Evolutionary conservation across 495 filamentous ascomycete genomes (phyloP), one percentile per base, ranked within the genome.

Genomic region (Stereocaulon alpinum): DNA sequence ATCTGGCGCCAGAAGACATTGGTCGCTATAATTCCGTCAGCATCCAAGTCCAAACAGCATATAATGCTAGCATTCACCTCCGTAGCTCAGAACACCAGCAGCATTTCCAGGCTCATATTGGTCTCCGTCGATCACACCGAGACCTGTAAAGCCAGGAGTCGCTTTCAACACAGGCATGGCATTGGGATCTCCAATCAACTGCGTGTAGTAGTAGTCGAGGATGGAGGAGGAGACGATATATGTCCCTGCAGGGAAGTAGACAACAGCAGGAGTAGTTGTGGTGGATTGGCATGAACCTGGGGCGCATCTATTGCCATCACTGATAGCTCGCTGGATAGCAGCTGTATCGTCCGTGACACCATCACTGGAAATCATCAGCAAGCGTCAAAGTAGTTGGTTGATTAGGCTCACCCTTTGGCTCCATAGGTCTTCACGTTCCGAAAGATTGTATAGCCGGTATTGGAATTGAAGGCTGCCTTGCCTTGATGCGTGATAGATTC

Each of bases 1-100:
- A 93, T 77, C 62, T 89, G 86, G 37, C 88, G 75, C 68, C 79
- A 91, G 72, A 93, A 93, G 27, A 87, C 81, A 62, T 87, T 91
- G 20, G 86, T 88, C 37, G 70, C 70, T 34, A n/a, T 30, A 7
- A 24, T 12, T 50, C n/a, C 30, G 22, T 50, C 47, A 50, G 47
- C 27, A 12, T 50, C 7, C 2, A 18, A 32, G 27, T 10, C 6
- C 27, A 0, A 17, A 30, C 9, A 50, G 10, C 1, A 18, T 50
- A n/a, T 4, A 6, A 9, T 17, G 34, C 34, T 12, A 10, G 7
- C 34, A 17, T 10, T 32, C 30, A 50, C 47, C 47, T 32, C 71
- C 77, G 72, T 77, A 88, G 29, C 72, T 74, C 37, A 73, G 70
- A 15, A 73, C 61, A 44, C 64, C 55, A 56, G 55, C 53, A 22